Conservation (phyloP, 805 yeast species). For the Candida pseudofarinosa region DNA sequence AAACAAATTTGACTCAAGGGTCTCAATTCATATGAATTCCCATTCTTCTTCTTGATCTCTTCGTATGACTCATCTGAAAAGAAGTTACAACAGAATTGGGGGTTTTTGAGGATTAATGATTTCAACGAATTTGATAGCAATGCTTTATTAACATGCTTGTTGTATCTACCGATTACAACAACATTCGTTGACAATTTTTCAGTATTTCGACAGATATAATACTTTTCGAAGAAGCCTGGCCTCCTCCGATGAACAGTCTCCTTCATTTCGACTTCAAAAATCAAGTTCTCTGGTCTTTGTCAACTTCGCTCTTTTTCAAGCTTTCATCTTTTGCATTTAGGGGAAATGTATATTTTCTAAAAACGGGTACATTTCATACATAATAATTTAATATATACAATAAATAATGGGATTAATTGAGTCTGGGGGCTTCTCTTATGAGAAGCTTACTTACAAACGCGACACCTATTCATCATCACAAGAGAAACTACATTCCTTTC, state of each 20-base stretch:
- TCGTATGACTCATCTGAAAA: conserved; percentile 7
- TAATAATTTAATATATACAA: too few species aligned
- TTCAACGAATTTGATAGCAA: conserved; percentile 17
- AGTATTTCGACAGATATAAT: conserved; percentile 17
- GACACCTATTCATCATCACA: too few species aligned
- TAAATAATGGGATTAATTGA: too few species aligned
- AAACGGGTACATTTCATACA: too few species aligned
- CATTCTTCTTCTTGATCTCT: conserved; percentile 4
- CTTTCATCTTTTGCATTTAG: too few species aligned
- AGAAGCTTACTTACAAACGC: too few species aligned
- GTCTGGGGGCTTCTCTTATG: too few species aligned
- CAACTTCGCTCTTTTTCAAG: too few species aligned
- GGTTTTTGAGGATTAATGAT: conserved; percentile 11
- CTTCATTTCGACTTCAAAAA: too few species aligned
- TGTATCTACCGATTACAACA: conserved; percentile 19
- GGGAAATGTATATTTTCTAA: too few species aligned
- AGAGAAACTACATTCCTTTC: too few species aligned
- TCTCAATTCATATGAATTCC: conserved; percentile 11
- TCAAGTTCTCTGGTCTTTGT: too few species aligned
- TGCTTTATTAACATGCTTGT: conserved; percentile 7
- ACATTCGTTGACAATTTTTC: conserved; percentile 19
- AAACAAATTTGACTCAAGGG: conserved; percentile 15
- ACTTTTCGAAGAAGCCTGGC: conserved; percentile 20
- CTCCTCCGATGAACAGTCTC: conserved; percentile 1
- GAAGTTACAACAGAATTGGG: conserved; percentile 16